Evolutionary conservation across 1,284 basidiomycete species (phyloP), one percentile per base, ranked within the genome.

Genomic region (Stereum hirsutum): DNA sequence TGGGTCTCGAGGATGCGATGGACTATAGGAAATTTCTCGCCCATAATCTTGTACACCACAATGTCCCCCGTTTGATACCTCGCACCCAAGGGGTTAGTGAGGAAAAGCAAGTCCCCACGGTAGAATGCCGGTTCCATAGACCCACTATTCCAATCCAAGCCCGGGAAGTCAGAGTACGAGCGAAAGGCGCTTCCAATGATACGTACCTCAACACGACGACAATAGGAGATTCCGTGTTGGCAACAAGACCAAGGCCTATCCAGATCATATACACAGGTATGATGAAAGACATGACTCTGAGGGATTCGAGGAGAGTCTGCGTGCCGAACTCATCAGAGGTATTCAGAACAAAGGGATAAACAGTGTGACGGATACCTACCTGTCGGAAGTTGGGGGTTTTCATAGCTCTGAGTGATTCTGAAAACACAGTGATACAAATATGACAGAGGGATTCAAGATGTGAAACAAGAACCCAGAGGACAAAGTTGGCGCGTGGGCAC

Each of bases 111-210:
- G 64, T 99, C 95, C n/a, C 95, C 95, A 28, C 95, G 81, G 62
- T 95, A 88, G 65, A 95, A 96, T 0, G 91, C 94, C 0, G 95
- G 94, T 64, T 98, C 94, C 95, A 98, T 98, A 0, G 91, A 95
- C 32, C 92, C 94, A 62, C 91, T 94, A 52, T n/a, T n/a, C n/a
- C n/a, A n/a, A n/a, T n/a, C n/a, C 23, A 23, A n/a, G 24, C 14
- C 23, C 24, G 12, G 12, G 11, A 17, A 3, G 21, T 44, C 15
- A 31, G 14, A 38, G 26, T 17, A 39, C 20, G 8, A 11, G 23
- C 27, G 35, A 28, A 26, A 34, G 10, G 11, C 39, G 11, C 10
- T 40, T 10, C 21, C 21, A 31, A 40, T 19, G 26, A 20, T n/a
- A 52, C 75, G 48, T 35, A 89, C 85, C 89, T 94, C n/a, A 98